Evolutionary conservation across 2,329 filamentous ascomycete species (phyloP).

Genomic region (Trichoderma koningii): DNA sequence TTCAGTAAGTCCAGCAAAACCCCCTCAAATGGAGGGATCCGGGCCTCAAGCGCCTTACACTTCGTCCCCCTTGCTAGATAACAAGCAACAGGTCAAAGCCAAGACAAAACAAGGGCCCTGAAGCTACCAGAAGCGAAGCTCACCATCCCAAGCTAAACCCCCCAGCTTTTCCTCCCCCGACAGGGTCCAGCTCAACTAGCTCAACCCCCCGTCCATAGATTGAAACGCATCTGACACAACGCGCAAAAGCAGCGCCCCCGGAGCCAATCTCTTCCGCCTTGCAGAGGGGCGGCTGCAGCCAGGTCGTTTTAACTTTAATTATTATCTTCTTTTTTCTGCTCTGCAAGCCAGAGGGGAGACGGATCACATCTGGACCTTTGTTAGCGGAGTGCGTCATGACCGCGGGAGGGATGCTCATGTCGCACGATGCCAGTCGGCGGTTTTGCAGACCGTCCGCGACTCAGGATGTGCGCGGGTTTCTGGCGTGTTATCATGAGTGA

Average conservation of each 20-base stretch:
- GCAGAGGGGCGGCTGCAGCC: slow-evolving; percentile 8
- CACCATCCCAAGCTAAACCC: background rate
- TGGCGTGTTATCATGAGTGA: background rate
- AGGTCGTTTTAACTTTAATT: slow-evolving; percentile 21
- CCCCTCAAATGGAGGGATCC: slow-evolving; percentile 18
- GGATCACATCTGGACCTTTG: background rate
- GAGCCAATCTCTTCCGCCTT: slow-evolving; percentile 23
- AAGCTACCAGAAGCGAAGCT: slow-evolving; percentile 10
- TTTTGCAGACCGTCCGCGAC: background rate
- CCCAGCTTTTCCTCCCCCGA: background rate
- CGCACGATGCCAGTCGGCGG: slow-evolving; percentile 8
- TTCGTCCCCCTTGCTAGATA: background rate
- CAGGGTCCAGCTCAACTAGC: slow-evolving; percentile 14
- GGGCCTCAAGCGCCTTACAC: background rate
- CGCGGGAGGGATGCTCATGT: slow-evolving; percentile 4
- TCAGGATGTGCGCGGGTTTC: slow-evolving; percentile 1
- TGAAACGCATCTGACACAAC: slow-evolving; percentile 31
- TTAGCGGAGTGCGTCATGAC: slow-evolving; percentile 17
- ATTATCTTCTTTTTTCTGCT: slow-evolving; percentile 11
- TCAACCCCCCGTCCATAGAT: slow-evolving; percentile 16
- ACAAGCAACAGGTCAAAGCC: background rate
- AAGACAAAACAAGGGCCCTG: background rate
- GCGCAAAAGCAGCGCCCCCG: slow-evolving; percentile 17
- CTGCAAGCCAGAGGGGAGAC: background rate
- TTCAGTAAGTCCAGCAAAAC: background rate